A percentile compares a stretch with the other conserved stretches of the same genome.
Conservation (phyloP, 2,329 filamentous ascomycete species). For the Fusarium incarnatum region DNA sequence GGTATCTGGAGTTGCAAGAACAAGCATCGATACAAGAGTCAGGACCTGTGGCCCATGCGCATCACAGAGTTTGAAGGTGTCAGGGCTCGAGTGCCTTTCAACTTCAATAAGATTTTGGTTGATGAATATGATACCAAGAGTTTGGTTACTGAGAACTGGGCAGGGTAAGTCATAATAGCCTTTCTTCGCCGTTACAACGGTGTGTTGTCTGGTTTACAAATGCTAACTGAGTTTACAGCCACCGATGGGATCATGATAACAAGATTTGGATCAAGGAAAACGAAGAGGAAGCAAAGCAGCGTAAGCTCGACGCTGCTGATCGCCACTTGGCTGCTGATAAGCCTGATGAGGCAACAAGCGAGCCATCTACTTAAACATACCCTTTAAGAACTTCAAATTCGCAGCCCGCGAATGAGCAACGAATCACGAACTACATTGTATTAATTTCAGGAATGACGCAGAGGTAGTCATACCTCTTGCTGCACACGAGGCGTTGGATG, state of each 20-base stretch:
- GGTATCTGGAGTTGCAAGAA: constrained; percentile 86
- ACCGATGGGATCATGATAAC: constrained; percentile 67
- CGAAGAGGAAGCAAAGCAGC: constrained; percentile 44
- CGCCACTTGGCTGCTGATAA: constrained; percentile 43
- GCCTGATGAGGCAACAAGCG: constrained; percentile 1
- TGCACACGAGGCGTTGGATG: constrained; percentile 31
- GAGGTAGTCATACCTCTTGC: background rate
- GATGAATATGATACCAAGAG: constrained; percentile 75
- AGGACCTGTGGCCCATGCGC: constrained; percentile 82
- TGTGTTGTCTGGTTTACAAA: constrained; percentile 1
- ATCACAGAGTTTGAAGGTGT: constrained; percentile 81
- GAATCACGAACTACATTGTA: constrained; percentile 19
- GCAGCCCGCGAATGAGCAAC: constrained; percentile 12
- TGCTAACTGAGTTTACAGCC: constrained; percentile 56
- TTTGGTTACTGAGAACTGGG: constrained; percentile 69
- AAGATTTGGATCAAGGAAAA: constrained; percentile 69
- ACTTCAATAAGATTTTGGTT: constrained; percentile 72
- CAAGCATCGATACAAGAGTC: constrained; percentile 74
- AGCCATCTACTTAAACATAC: background rate
- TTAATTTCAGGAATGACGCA: constrained; percentile 6
- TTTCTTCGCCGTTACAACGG: background rate
- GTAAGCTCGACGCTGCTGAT: constrained; percentile 43
- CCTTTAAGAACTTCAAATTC: background rate
- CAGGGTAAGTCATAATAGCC: constrained; percentile 63
- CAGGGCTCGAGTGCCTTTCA: constrained; percentile 74